Conservation (phyloP, 2,329 filamentous ascomycete species). For the Botrytis fabae region DNA sequence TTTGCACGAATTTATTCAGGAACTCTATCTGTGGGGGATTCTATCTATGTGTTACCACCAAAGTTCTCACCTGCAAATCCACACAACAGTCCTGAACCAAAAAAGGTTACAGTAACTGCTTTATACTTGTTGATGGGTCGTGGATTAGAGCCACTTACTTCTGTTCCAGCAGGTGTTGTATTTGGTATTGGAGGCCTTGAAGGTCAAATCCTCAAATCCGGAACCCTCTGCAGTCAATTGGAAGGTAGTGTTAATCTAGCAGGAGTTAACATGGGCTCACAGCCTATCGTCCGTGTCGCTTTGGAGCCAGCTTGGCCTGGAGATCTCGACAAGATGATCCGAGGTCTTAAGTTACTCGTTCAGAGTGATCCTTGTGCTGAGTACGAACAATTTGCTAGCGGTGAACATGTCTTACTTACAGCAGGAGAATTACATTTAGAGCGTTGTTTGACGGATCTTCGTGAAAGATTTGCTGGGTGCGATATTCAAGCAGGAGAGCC, state of each 20-base stretch:
- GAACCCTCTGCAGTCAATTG: constrained; percentile 84
- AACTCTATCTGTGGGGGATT: constrained; percentile 83
- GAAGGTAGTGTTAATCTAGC: constrained; percentile 89
- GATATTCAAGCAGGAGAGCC: constrained; percentile 92
- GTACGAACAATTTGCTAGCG: constrained; percentile 89
- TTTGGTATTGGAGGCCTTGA: constrained; percentile 94
- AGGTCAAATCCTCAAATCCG: constrained; percentile 92
- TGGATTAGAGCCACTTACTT: constrained; percentile 76
- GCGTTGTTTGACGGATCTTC: constrained; percentile 86
- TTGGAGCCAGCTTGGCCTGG: constrained; percentile 90
- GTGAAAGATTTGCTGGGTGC: constrained; percentile 89
- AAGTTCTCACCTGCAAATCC: constrained; percentile 87
- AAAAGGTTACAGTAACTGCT: constrained; percentile 80
- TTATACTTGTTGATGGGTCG: constrained; percentile 96
- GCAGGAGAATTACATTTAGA: constrained; percentile 94
- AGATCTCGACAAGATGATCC: constrained; percentile 93
- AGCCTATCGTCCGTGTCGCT: constrained; percentile 93
- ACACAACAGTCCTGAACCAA: constrained; percentile 68
- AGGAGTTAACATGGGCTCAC: constrained; percentile 75
- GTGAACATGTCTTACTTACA: constrained; percentile 92
- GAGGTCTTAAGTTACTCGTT: constrained; percentile 80
- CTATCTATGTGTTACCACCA: constrained; percentile 85
- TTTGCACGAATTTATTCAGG: constrained; percentile 95
- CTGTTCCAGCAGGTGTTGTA: constrained; percentile 89
- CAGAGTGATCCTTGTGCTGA: constrained; percentile 95